phyloP scores from a whole-genome alignment of 148 eudicot species.

The Polygonum aviculare region DNA sequence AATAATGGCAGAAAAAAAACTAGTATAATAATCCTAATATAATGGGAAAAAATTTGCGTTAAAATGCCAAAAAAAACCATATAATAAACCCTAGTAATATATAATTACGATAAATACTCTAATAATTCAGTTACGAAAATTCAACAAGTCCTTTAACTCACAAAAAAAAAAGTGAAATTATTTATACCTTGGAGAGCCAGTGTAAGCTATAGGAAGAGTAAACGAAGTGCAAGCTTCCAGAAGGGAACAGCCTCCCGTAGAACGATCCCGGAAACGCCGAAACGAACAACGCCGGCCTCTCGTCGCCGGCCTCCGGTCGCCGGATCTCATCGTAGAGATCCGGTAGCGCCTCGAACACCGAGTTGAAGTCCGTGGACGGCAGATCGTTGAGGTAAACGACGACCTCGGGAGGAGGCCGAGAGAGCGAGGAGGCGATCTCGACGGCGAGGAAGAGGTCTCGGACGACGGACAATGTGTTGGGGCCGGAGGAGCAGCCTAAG shows the following conservation, averaged over 20 bases:
- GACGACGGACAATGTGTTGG: constrained; percentile 13
- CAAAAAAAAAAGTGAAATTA: background rate
- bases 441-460: constrained; percentile 6
- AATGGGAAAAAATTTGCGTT: too few species aligned
- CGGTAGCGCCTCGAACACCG: constrained; percentile 13
- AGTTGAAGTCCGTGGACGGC: constrained; percentile 23
- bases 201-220: constrained; percentile 19
- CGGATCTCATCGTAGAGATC: background rate
- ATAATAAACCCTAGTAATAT: too few species aligned
- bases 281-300: constrained; percentile 1
- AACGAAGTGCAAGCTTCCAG: constrained; percentile 12
- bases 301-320: background rate
- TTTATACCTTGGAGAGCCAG: constrained; percentile 24
- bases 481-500: constrained; percentile 22
- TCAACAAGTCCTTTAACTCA: background rate
- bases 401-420: constrained; percentile 4
- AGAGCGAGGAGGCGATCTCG: background rate
- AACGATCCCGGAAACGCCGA: constrained; percentile 24
- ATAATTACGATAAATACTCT: background rate
- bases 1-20: too few species aligned
- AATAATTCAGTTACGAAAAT: background rate
- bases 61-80: too few species aligned
- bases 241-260: constrained; percentile 18
- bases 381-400: constrained; percentile 21
- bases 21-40: background rate